Conservation (phyloP, 2,329 filamentous ascomycete genomes). For the Hypomyces rosellus region DNA sequence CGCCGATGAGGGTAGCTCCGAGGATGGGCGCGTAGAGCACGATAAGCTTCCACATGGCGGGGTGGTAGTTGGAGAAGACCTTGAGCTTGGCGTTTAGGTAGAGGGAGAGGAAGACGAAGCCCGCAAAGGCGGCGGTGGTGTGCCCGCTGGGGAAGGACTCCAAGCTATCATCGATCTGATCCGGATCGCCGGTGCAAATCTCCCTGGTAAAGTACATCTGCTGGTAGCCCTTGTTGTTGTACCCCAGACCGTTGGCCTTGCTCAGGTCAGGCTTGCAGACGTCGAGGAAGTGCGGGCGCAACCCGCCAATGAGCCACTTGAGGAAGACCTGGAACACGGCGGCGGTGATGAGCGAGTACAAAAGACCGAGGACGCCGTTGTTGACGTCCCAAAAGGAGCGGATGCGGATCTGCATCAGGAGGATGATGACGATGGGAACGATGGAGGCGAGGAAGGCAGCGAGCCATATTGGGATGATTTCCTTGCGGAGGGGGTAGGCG, state of each 20-base stretch:
- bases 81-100: conserved; percentile 77
- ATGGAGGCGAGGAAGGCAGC: conserved; percentile 60
- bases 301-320: conserved; percentile 68
- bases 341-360: conserved; percentile 63
- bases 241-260: conserved; percentile 24
- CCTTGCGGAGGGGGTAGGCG: conserved; percentile 62
- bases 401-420: conserved; percentile 61
- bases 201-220: conserved; percentile 62
- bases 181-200: conserved; percentile 61
- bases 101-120: conserved; percentile 62
- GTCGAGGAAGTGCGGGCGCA: conserved; percentile 65
- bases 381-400: conserved; percentile 65
- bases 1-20: conserved; percentile 60
- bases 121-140: conserved; percentile 65
- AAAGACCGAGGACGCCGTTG: conserved; percentile 62
- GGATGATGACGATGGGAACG: conserved; percentile 59
- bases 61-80: conserved; percentile 66
- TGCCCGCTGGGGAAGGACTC: conserved; percentile 70
- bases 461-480: conserved; percentile 66
- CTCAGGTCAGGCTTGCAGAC: conserved; percentile 55
- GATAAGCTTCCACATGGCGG: conserved; percentile 67
- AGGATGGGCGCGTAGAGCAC: conserved; percentile 60
- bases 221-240: conserved; percentile 46
- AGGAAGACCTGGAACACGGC: conserved; percentile 73
- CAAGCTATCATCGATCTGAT: conserved; percentile 61